Percentiles rank a stretch among this genome's conserved stretches.
These are phyloP conservation scores for Globisporangium cederbergense DNA, from an alignment of 352 stramenopile species.

Conservation along the genomic window DNA sequence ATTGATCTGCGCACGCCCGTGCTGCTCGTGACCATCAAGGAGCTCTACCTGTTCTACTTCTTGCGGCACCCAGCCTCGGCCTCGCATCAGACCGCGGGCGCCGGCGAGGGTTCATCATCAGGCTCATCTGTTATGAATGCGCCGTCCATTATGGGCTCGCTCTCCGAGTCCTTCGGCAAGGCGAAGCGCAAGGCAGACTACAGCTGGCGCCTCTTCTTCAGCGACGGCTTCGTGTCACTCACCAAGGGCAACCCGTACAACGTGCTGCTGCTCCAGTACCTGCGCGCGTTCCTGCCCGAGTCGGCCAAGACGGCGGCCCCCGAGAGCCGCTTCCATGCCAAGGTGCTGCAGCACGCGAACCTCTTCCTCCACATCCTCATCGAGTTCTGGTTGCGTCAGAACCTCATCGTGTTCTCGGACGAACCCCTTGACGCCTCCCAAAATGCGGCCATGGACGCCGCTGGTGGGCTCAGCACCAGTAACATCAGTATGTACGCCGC, in stretches of 20 bases:
- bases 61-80: slow-evolving; percentile 71
- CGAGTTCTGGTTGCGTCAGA: slow-evolving; percentile 88
- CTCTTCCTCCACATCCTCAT: slow-evolving; percentile 85
- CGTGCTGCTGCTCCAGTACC: slow-evolving; percentile 78
- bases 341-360: slow-evolving; percentile 72
- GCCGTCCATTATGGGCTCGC: slow-evolving; percentile 41
- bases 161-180: slow-evolving; percentile 50
- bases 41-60: slow-evolving; percentile 86
- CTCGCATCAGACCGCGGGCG: slow-evolving; percentile 45
- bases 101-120: slow-evolving; percentile 4
- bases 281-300: slow-evolving; percentile 75
- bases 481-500: slow-evolving; percentile 6
- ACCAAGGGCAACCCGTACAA: slow-evolving; percentile 82
- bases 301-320: slow-evolving; percentile 34
- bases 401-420: slow-evolving; percentile 81
- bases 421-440: slow-evolving; percentile 24
- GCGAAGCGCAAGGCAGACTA: slow-evolving; percentile 46
- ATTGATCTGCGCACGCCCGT: slow-evolving; percentile 72
- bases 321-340: slow-evolving; percentile 75
- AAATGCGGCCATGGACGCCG: not conserved
- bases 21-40: slow-evolving; percentile 81
- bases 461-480: not conserved
- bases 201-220: slow-evolving; percentile 73
- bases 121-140: not conserved
- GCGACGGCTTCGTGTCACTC: slow-evolving; percentile 58